phyloP scores from a whole-genome alignment of 2,329 filamentous ascomycete species.

The Colletotrichum ledebouriae region DNA sequence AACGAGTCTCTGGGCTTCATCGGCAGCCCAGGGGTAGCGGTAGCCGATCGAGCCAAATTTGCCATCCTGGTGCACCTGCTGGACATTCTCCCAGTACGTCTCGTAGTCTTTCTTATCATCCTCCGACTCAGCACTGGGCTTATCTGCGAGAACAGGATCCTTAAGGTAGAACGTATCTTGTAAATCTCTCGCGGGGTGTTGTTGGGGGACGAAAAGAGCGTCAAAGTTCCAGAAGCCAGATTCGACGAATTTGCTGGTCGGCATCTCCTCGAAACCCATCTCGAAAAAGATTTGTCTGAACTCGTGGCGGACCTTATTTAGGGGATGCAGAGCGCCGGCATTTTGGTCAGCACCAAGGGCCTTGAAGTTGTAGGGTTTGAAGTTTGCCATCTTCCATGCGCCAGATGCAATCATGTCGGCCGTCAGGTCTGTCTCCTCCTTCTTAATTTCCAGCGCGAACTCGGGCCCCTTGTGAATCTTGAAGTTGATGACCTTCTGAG shows the following conservation, averaged over 20 bases:
- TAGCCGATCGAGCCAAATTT: conserved; percentile 97
- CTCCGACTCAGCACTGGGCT: conserved; percentile 68
- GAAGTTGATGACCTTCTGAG: conserved; percentile 88
- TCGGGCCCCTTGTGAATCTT: conserved; percentile 87
- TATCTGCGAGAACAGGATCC: conserved; percentile 83
- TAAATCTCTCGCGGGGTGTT: conserved; percentile 96
- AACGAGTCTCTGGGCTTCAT: conserved; percentile 88
- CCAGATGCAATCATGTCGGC: conserved; percentile 91
- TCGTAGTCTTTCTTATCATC: conserved; percentile 78
- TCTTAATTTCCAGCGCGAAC: conserved; percentile 88
- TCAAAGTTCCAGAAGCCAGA: conserved; percentile 85
- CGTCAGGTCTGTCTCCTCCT: conserved; percentile 96
- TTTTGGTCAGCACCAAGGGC: conserved; percentile 72
- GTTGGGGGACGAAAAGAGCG: conserved; percentile 54
- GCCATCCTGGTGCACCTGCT: conserved; percentile 88
- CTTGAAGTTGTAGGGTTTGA: conserved; percentile 90
- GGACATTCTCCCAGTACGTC: conserved; percentile 89
- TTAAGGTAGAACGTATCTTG: conserved; percentile 99
- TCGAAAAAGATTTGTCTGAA: conserved; percentile 99
- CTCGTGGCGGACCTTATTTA: conserved; percentile 96
- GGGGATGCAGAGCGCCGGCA: conserved; percentile 73
- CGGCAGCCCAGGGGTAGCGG: conserved; percentile 91
- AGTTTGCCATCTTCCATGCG: conserved; percentile 90
- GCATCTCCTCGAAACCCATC: conserved; percentile 99
- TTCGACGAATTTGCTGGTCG: conserved; percentile 92